Evolutionary conservation across 495 filamentous ascomycete species (phyloP).

Genomic region (Elasticomyces elasticus): DNA sequence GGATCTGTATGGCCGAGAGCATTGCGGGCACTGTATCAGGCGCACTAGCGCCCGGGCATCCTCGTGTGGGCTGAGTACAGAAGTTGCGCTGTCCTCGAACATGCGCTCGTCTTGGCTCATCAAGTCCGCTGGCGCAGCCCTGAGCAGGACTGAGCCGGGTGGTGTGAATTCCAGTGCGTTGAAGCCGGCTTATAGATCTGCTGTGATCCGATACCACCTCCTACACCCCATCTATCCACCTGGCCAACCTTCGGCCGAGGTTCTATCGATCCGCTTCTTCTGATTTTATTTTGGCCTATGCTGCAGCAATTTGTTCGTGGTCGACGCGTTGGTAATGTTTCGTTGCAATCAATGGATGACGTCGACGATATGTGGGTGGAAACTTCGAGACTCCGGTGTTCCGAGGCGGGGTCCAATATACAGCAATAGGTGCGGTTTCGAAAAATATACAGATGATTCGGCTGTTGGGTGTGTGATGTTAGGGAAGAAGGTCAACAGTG

Average conservation of each 20-base stretch:
- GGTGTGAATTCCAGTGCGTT: neutral
- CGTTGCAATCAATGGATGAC: neutral
- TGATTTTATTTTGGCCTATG: neutral
- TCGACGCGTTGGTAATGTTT: too few relatives aligned
- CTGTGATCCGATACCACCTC: neutral
- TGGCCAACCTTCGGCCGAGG: neutral
- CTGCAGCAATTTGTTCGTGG: neutral
- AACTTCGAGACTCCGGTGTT: neutral
- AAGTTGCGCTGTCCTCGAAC: slow-evolving; percentile 2
- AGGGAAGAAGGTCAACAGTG: neutral
- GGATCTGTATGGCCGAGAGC: slow-evolving; percentile 54
- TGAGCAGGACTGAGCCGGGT: neutral
- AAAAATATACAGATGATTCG: neutral
- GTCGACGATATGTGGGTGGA: neutral
- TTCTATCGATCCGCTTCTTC: neutral
- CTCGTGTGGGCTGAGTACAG: slow-evolving; percentile 35
- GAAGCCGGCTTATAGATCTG: neutral
- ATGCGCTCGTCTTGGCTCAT: slow-evolving; percentile 22
- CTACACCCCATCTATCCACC: slow-evolving; percentile 2
- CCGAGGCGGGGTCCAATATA: too few relatives aligned
- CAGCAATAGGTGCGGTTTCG: neutral
- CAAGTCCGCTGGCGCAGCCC: slow-evolving; percentile 17
- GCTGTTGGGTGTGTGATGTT: neutral
- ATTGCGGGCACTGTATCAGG: slow-evolving; percentile 64
- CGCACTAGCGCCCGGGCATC: slow-evolving; percentile 53